phyloP scores from a whole-genome alignment of 2,329 filamentous ascomycete species.

The Colletotrichum melonis region DNA sequence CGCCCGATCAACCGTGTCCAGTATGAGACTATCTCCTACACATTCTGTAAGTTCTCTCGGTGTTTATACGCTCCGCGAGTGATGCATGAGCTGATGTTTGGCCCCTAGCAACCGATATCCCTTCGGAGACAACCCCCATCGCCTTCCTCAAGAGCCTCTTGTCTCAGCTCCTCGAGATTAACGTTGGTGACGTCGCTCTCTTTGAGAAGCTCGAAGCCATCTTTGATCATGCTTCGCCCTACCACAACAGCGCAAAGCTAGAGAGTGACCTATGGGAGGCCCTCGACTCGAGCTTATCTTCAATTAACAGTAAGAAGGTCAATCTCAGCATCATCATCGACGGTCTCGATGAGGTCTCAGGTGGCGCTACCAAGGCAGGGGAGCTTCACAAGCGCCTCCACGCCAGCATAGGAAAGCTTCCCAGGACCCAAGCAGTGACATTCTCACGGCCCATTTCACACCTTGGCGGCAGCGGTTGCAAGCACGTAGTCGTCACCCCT shows the following conservation, averaged over 20 bases:
- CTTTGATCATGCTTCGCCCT: constrained; percentile 41
- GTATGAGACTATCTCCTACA: constrained; percentile 49
- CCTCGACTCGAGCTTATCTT: constrained; percentile 46
- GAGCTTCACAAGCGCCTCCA: constrained; percentile 47
- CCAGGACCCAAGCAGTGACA: constrained; percentile 45
- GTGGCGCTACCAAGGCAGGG: constrained; percentile 38
- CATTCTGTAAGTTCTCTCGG: constrained; percentile 47
- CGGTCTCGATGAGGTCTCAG: constrained; percentile 49
- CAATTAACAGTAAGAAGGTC: constrained; percentile 42
- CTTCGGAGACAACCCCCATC: constrained; percentile 43
- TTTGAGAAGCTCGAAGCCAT: constrained; percentile 45
- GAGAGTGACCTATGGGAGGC: constrained; percentile 47
- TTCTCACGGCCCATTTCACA: constrained; percentile 49
- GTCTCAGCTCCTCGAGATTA: constrained; percentile 51
- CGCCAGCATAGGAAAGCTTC: constrained; percentile 42
- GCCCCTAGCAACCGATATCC: constrained; percentile 42
- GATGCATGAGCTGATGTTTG: background rate
- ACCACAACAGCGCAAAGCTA: constrained; percentile 40
- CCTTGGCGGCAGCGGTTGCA: constrained; percentile 42
- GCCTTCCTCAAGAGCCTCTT: constrained; percentile 50
- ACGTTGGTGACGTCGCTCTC: constrained; percentile 49
- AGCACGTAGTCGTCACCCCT: constrained; percentile 46
- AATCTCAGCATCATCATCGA: constrained; percentile 50
- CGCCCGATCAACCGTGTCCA: constrained; percentile 48
- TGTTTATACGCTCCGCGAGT: too few relatives aligned